Percentiles rank a stretch among this genome's conserved stretches.
Evolutionary conservation across 108 stramenopile genomes (phyloP).

Genomic region (Cyclostephanos invisitatus): DNA sequence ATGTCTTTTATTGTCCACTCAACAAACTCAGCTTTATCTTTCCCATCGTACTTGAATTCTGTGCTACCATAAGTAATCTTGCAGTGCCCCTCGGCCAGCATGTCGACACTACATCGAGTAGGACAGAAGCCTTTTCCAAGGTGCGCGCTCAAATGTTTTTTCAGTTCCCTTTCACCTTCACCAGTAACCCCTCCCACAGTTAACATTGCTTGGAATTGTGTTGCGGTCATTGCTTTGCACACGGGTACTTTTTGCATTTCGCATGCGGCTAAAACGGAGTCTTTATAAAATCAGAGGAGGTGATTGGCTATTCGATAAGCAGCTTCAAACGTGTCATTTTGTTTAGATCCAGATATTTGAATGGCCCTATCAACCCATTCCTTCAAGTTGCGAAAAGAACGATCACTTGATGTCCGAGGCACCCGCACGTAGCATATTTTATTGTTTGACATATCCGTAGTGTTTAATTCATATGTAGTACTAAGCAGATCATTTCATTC

Average conservation of each 20-base stretch:
- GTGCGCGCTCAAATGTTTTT: background rate
- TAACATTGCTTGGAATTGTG: background rate
- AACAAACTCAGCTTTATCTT: background rate
- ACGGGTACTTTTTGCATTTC: conserved; percentile 4
- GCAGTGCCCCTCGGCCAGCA: conserved; percentile 2
- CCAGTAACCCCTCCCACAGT: too few species aligned
- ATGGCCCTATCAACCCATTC: too few species aligned
- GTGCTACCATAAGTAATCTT: background rate
- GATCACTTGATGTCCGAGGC: too few species aligned
- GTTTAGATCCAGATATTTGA: too few species aligned
- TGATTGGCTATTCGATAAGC: background rate
- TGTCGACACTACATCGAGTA: background rate
- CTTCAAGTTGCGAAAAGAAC: too few species aligned
- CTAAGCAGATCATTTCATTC: conserved; percentile 4
- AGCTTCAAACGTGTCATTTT: too few species aligned
- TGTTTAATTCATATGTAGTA: conserved; percentile 1
- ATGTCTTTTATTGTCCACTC: too few species aligned
- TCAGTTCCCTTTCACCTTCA: too few species aligned
- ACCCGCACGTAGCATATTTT: background rate
- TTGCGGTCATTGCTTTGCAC: conserved; percentile 6
- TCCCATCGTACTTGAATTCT: background rate
- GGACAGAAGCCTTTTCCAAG: background rate
- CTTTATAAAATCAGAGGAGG: too few species aligned
- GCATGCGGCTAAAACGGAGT: background rate
- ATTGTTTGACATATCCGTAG: background rate